Evolutionary conservation across 768 basidiomycete species (phyloP), one percentile per base, ranked within the genome.

Genomic region (Dictyophora rubrovolvata): DNA sequence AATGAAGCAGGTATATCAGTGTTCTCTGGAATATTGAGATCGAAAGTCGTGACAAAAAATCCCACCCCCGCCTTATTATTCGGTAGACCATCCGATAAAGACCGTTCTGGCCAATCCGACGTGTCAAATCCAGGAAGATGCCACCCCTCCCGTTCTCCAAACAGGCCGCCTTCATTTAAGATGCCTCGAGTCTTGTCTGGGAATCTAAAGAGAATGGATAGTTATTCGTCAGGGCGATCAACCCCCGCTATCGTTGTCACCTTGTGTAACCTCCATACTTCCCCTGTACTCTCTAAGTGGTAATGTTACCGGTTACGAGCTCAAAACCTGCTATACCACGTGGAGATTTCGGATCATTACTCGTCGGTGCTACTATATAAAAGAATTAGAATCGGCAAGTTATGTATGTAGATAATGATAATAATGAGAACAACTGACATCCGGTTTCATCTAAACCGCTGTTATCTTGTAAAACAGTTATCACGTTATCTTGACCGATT

Each of bases 251-350:
- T 17, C 18, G 36, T 66, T 77, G 10, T 64, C n/a, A 86, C 85
- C 73, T 71, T 0, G 71, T 77, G 65, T 86, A 86, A 9, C 86
- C 86, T 17, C 86, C 86, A 0, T 83, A 69, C 67, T 87, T 87
- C n/a, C 86, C 86, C 70, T 87, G 86, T 0, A 87, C 83, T 60
- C 79, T 86, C 86, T 86, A 87, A 18, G 72, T 69, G 10, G 72
- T 73, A 51, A 87, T 68, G 35, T 73, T 72, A 2, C 86, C 86
- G 1, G 72, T 69, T 55, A 82, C 75, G 16, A 91, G 75, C 64
- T 76, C 67, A 73, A 88, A 90, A 8, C 89, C 88, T 9, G 87
- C 80, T 35, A 92, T 77, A 2, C 89, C 90, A n/a, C 89, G 82
- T 23, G 89, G 86, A 11, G 85, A 82, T 67, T 86, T 89, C 12